phyloP scores from a whole-genome alignment of 352 stramenopile species.

The Blastocystis sp. region DNA sequence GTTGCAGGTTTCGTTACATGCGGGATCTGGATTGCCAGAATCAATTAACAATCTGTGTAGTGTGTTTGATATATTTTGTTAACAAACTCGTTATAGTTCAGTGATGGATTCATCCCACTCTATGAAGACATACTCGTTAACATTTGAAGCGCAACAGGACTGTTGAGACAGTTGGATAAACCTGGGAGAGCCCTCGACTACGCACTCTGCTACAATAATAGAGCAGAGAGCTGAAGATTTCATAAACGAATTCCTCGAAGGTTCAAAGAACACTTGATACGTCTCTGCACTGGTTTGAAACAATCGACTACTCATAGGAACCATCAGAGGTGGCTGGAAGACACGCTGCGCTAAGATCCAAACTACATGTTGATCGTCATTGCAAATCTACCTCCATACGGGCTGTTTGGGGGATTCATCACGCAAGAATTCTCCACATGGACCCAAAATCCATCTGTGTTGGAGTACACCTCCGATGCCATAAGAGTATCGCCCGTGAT shows the following conservation, averaged over 20 bases:
- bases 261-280: neutral
- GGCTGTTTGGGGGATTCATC: neutral
- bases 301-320: neutral
- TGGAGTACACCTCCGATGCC: neutral
- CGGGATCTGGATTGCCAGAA: constrained; percentile 19
- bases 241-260: neutral
- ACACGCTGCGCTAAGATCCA: neutral
- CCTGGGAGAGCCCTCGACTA: neutral
- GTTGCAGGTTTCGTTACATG: constrained; percentile 7
- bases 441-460: neutral
- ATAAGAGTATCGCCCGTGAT: neutral
- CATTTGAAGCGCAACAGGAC: neutral
- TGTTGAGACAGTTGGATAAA: neutral
- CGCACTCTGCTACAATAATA: neutral
- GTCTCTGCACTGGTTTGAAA: neutral
- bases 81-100: neutral
- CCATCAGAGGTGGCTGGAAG: neutral
- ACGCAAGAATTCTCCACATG: neutral
- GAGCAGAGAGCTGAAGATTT: neutral
- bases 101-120: neutral
- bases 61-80: constrained; percentile 1
- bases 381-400: neutral
- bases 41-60: neutral
- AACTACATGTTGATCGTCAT: neutral
- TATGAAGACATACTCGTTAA: neutral